Evolutionary conservation across 2,329 filamentous ascomycete genomes (phyloP).

Genomic region (Fusarium sarcochroum): DNA sequence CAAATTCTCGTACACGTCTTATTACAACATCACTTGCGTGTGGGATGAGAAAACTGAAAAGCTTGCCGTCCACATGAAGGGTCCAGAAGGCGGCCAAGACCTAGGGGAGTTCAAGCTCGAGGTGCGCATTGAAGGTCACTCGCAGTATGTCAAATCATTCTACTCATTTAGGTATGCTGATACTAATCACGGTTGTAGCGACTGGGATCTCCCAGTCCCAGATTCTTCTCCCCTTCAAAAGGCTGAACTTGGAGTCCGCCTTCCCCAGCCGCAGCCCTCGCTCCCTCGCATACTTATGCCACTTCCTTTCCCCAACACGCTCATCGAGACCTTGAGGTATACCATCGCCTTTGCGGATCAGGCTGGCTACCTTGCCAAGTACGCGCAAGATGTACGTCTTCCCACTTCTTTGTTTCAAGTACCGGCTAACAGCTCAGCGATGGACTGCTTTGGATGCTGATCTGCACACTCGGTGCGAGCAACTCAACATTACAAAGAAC

Average conservation of each 20-base stretch:
- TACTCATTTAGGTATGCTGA: fast-evolving
- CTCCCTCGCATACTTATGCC: conserved; percentile 22
- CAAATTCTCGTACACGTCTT: conserved; percentile 27
- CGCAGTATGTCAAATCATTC: conserved; percentile 17
- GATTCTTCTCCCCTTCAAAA: not conserved
- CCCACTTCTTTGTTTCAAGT: fast-evolving
- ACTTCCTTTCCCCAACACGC: conserved; percentile 25
- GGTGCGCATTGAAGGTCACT: conserved; percentile 25
- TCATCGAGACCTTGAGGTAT: conserved; percentile 30
- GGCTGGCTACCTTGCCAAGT: conserved; percentile 39
- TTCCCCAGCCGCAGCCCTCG: conserved; percentile 23
- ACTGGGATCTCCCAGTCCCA: conserved; percentile 15
- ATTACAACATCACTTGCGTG: conserved; percentile 30
- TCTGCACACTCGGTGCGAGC: not conserved
- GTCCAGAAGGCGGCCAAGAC: not conserved
- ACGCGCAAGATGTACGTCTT: conserved; percentile 23
- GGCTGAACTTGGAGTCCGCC: conserved; percentile 28
- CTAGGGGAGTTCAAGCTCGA: conserved; percentile 18
- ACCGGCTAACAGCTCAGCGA: not conserved
- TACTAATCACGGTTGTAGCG: conserved; percentile 2
- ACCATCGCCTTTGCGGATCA: conserved; percentile 33
- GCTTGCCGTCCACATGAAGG: conserved; percentile 25
- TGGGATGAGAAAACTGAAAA: conserved; percentile 32
- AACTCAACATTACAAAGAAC: conserved; percentile 5
- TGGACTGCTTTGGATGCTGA: not conserved